These are phyloP conservation scores for Sonneratia alba DNA, from an alignment of 345 rosid genomes.

Conservation along the genomic window DNA sequence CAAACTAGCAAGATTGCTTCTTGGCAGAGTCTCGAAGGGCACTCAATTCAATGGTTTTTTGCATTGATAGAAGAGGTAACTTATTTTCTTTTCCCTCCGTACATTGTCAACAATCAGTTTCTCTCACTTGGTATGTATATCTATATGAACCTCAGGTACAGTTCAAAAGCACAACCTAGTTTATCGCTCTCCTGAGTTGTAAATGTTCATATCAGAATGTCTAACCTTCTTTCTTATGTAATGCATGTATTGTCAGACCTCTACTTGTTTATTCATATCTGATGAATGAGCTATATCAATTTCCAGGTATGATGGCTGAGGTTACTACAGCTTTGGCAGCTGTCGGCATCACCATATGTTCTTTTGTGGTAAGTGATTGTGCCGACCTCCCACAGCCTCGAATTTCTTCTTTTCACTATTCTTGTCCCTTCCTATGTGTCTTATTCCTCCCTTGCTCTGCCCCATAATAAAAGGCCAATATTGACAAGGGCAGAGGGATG, in stretches of 20 bases:
- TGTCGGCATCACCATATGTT: conserved; percentile 58
- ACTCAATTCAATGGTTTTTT: conserved; percentile 82
- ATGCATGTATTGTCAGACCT: neutral
- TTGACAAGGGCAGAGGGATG: conserved; percentile 80
- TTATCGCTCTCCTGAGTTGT: too few species aligned
- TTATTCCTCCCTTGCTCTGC: neutral
- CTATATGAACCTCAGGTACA: too few species aligned
- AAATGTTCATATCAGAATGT: too few species aligned
- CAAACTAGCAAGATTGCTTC: conserved; percentile 68
- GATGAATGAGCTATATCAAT: neutral
- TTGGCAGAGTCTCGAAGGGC: conserved; percentile 92
- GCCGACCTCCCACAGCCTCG: neutral
- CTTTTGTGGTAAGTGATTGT: conserved; percentile 52
- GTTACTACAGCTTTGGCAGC: conserved; percentile 63
- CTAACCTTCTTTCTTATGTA: too few species aligned
- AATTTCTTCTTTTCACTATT: neutral
- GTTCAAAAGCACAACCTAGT: too few species aligned
- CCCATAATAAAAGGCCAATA: conserved; percentile 47
- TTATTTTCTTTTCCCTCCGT: neutral
- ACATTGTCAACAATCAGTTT: too few species aligned
- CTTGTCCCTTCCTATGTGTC: too few species aligned
- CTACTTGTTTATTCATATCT: neutral
- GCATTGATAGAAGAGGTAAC: conserved; percentile 78
- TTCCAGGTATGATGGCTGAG: conserved; percentile 81
- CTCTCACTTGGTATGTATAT: too few species aligned